A percentile compares a stretch with the other conserved stretches of the same genome.
Conservation (phyloP, 1,284 basidiomycete genomes). For the Heterobasidion occidentale region DNA sequence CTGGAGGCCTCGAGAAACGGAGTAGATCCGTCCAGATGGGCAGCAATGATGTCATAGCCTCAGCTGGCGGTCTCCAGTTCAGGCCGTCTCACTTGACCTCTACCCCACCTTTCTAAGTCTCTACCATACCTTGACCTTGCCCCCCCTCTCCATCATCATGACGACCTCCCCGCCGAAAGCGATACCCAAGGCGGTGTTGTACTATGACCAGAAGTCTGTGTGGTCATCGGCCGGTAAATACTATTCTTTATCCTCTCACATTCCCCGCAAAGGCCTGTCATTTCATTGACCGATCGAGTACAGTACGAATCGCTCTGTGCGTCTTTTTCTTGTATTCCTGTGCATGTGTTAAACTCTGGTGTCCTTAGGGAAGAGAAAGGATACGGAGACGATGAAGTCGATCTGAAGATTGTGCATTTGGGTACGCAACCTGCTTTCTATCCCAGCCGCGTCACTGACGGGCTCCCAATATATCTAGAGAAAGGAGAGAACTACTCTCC, state of each 20-base stretch:
- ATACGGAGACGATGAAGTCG: slow-evolving; percentile 61
- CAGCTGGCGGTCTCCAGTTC: neutral
- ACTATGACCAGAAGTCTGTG: slow-evolving; percentile 42
- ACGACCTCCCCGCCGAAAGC: slow-evolving; percentile 9
- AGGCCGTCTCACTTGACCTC: neutral
- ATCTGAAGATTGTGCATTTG: slow-evolving; percentile 54
- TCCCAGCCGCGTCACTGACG: neutral
- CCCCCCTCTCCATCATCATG: neutral
- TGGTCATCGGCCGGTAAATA: slow-evolving; percentile 57
- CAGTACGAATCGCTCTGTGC: slow-evolving; percentile 12
- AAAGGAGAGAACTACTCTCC: slow-evolving; percentile 64
- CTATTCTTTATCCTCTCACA: neutral
- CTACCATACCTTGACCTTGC: neutral
- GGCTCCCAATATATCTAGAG: slow-evolving; percentile 24
- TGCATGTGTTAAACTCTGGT: neutral
- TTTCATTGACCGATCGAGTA: neutral
- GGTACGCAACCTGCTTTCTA: slow-evolving; percentile 26
- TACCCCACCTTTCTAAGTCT: neutral
- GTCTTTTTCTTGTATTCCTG: neutral
- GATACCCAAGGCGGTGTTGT: slow-evolving; percentile 27
- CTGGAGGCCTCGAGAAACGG: too few relatives aligned
- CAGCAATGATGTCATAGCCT: neutral
- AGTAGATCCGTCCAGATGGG: too few relatives aligned
- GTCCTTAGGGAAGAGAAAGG: slow-evolving; percentile 59
- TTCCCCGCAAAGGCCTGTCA: neutral